These are phyloP conservation scores for Dendrocalamus latiflorus DNA, from an alignment of 202 grass and related monocot genomes.

Conservation along the genomic window DNA sequence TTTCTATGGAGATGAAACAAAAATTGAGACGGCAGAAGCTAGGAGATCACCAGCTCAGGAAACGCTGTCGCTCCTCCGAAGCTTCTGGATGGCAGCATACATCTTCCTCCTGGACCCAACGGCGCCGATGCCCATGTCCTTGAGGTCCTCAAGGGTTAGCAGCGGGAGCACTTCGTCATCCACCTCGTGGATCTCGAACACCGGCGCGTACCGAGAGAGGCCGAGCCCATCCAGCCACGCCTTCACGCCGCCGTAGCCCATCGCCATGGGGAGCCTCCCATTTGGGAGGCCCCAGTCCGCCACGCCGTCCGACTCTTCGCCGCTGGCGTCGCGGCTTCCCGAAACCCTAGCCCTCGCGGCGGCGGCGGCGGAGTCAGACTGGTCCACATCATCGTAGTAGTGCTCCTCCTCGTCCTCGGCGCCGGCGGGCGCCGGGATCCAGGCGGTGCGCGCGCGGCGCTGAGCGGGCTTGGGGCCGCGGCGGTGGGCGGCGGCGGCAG, in stretches of 20 bases:
- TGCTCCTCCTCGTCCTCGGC: slow-evolving; percentile 44
- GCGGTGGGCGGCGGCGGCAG: no score
- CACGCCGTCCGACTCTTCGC: slow-evolving; percentile 57
- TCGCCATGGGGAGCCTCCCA: slow-evolving; percentile 23
- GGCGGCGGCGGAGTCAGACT: slow-evolving; percentile 45
- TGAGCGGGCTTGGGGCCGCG: no score
- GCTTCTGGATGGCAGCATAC: slow-evolving; percentile 72
- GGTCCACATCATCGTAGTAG: slow-evolving; percentile 51
- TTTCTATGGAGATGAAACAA: slow-evolving; percentile 18
- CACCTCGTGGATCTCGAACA: slow-evolving; percentile 91
- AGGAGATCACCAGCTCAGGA: slow-evolving; percentile 52
- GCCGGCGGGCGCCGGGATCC: slow-evolving; percentile 26
- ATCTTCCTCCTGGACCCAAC: no score
- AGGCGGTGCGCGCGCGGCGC: slow-evolving; percentile 43
- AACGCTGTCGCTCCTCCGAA: slow-evolving; percentile 33
- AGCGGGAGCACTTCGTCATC: no score
- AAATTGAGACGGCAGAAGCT: background rate
- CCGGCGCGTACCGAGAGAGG: slow-evolving; percentile 55
- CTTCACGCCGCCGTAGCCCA: slow-evolving; percentile 44
- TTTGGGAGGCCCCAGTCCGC: slow-evolving; percentile 71
- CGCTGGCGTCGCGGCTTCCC: slow-evolving; percentile 52
- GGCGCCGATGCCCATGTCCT: no score
- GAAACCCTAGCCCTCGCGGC: slow-evolving; percentile 68
- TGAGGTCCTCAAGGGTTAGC: no score
- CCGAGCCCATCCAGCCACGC: slow-evolving; percentile 67